These are phyloP conservation scores for Acanthamoeba lenticulata DNA, from an alignment of 208 protist species.

Conservation along the genomic window DNA sequence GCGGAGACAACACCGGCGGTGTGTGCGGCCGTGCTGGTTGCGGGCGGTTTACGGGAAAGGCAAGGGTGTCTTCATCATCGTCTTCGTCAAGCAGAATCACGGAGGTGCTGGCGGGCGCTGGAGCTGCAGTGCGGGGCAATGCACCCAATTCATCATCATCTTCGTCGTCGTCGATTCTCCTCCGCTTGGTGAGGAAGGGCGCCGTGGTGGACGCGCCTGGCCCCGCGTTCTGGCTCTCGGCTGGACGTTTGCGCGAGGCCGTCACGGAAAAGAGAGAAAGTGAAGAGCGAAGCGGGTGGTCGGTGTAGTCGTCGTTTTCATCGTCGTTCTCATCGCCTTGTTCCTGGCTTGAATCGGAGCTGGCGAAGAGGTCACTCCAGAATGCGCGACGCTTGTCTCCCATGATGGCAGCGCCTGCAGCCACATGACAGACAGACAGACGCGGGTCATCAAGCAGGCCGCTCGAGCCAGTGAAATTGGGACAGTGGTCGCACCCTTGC, in stretches of 20 bases:
- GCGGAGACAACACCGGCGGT: background rate
- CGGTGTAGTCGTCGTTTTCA: background rate
- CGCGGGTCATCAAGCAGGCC: too few relatives aligned
- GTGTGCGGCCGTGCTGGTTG: too few relatives aligned
- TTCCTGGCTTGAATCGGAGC: background rate
- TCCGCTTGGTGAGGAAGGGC: background rate
- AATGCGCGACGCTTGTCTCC: slow-evolving; percentile 29
- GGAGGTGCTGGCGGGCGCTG: too few relatives aligned
- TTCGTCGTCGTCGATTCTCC: background rate
- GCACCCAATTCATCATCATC: too few relatives aligned
- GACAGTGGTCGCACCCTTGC: too few relatives aligned
- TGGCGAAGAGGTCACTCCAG: slow-evolving; percentile 25
- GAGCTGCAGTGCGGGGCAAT: too few relatives aligned
- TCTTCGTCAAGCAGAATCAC: too few relatives aligned
- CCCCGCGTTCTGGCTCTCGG: background rate
- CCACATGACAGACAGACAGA: background rate
- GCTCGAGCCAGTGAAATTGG: too few relatives aligned
- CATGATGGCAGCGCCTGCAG: background rate
- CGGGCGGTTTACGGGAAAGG: too few relatives aligned
- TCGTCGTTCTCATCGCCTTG: background rate
- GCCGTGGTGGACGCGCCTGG: background rate
- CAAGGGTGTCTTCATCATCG: too few relatives aligned
- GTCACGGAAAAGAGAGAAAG: background rate
- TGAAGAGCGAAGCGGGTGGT: slow-evolving; percentile 47
- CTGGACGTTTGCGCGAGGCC: background rate